Evolutionary conservation across 2,329 filamentous ascomycete species (phyloP).

Genomic region (Sarocladium kiliense): DNA sequence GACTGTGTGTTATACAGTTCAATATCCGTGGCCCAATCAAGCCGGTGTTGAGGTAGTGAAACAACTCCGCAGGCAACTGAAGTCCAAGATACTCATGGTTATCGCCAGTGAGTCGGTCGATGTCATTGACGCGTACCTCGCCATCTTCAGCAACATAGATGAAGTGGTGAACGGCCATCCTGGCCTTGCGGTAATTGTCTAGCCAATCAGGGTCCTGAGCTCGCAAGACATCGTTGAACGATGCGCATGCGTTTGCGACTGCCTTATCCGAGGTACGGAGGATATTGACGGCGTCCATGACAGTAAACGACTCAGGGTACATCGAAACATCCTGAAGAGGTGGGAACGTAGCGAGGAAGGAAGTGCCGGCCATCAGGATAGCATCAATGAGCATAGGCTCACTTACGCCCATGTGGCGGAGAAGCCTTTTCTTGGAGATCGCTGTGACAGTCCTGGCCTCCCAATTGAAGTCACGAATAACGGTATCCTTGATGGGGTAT

Average conservation of each 20-base stretch:
- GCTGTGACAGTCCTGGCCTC: slow-evolving; percentile 58
- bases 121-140: slow-evolving; percentile 68
- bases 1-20: slow-evolving; percentile 75
- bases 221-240: slow-evolving; percentile 74
- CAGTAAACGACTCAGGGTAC: slow-evolving; percentile 53
- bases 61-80: slow-evolving; percentile 82
- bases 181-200: slow-evolving; percentile 80
- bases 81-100: slow-evolving; percentile 89
- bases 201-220: slow-evolving; percentile 69
- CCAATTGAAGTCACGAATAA: slow-evolving; percentile 65
- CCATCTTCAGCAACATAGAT: slow-evolving; percentile 76
- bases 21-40: slow-evolving; percentile 74
- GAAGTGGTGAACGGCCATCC: slow-evolving; percentile 82
- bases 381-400: slow-evolving; percentile 79
- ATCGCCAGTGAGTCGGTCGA: slow-evolving; percentile 70
- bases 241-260: slow-evolving; percentile 68
- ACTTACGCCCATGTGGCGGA: slow-evolving; percentile 59
- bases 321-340: slow-evolving; percentile 58
- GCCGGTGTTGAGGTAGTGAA: slow-evolving; percentile 82
- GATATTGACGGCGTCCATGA: slow-evolving; percentile 74
- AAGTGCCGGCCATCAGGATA: slow-evolving; percentile 75
- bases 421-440: slow-evolving; percentile 62
- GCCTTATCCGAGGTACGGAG: slow-evolving; percentile 63
- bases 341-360: slow-evolving; percentile 75
- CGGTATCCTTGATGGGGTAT: slow-evolving; percentile 73